Base-by-base conservation (phyloP, 306 rosid genomes). In the Dryas octopetala region DNA sequence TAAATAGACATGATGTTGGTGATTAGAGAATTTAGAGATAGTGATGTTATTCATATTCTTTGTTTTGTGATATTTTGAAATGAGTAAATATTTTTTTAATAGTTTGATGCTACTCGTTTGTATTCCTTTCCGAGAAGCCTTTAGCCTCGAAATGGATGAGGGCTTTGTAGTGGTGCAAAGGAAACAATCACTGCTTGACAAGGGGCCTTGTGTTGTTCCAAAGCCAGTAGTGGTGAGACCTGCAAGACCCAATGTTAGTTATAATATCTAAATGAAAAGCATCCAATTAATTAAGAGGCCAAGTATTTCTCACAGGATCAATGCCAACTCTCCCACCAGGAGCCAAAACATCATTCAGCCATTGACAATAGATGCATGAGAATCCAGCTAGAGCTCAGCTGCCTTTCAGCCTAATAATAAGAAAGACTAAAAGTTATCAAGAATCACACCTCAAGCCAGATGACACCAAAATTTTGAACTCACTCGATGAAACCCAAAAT, bases 161-260 rank as follows among this genome's bases (percentile, higher is more conserved):
- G 23, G 23, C 23, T 23, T 23, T 23, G 23, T 23, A 23, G 23
- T 23, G 23, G 17, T 68, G 58, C 26, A 3, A 70, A 68, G 68
- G 62, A 12, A 59, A 48, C 47, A 63, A 64, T 82, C 77, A 83
- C 69, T 70, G 48, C 63, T 64, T 83, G 59, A 19, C 68, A 50
- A 90, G 74, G 4, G 93, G 91, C 12, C 84, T 74, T 40, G 99
- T 95, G 83, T 91, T 95, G 89, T 84, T 73, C 98, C 93, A 85
- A 71, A 95, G 96, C 98, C 98, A 95, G 65, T 89, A 95, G 78
- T 2, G 97, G 91, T 41, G 98, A 91, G 64, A 95, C 96, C 98
- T 95, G 89, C 5, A 43, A 76, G 59, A 72, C 76, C 50, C 70
- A 55, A 67, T 17, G 55, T 80, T 65, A 75, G 82, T 58, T 11